Conservation (phyloP, 192 early-diverging fungal genomes). For the Coemansia sp. region DNA sequence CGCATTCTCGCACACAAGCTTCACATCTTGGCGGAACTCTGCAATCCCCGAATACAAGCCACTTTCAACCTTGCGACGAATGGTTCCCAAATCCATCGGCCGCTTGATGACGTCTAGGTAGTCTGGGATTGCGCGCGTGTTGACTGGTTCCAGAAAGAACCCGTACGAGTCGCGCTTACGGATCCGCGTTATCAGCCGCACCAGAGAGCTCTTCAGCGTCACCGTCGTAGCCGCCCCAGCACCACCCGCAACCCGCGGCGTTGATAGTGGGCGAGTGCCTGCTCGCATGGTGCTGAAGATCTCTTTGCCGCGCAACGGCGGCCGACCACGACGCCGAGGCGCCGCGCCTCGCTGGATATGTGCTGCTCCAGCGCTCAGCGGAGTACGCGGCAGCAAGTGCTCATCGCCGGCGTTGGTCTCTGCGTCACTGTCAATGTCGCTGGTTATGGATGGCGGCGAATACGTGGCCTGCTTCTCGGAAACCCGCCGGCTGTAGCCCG, state of each 20-base stretch:
- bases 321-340: conserved; percentile 35
- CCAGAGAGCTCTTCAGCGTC: conserved; percentile 61
- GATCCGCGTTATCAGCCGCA: conserved; percentile 65
- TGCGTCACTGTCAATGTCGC: conserved; percentile 24
- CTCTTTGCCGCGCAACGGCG: conserved; percentile 31
- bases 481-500: conserved; percentile 7
- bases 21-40: conserved; percentile 76
- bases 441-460: conserved; percentile 24
- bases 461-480: conserved; percentile 8
- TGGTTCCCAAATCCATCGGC: conserved; percentile 94
- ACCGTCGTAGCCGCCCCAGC: conserved; percentile 25
- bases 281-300: conserved; percentile 17
- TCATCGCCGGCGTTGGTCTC: conserved; percentile 5
- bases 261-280: background rate
- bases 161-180: conserved; percentile 82
- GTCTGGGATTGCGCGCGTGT: conserved; percentile 72
- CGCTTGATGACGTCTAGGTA: conserved; percentile 76
- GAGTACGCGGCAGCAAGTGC: background rate
- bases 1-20: conserved; percentile 76
- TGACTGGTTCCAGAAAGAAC: conserved; percentile 86
- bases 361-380: background rate
- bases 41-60: conserved; percentile 65
- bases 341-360: background rate
- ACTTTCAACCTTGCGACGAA: conserved; percentile 71
- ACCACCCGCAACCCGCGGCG: conserved; percentile 13